phyloP scores from a whole-genome alignment of 495 filamentous ascomycete species.

The Trichocladium uniseriatum region DNA sequence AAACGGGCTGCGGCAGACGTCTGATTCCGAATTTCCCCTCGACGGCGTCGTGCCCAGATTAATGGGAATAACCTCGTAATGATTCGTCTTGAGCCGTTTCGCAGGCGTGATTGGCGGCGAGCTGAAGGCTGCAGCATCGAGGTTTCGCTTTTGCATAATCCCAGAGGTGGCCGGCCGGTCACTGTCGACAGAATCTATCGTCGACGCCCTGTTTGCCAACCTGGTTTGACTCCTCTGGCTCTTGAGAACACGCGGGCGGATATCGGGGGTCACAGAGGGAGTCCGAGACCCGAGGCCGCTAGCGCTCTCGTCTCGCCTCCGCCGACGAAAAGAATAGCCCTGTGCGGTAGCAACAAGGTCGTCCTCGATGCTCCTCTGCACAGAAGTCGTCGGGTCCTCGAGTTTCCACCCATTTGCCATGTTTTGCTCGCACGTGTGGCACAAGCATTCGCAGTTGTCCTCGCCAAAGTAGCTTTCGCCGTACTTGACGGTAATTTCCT shows the following conservation, averaged over 20 bases:
- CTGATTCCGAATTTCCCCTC: constrained; percentile 19
- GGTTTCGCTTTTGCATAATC: constrained; percentile 26
- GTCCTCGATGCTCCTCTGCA: constrained; percentile 42
- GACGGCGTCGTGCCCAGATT: constrained; percentile 16
- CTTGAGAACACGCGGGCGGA: constrained; percentile 36
- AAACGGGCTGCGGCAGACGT: constrained; percentile 12
- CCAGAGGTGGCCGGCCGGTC: constrained; percentile 12
- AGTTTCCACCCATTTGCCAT: constrained; percentile 72
- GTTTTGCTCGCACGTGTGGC: constrained; percentile 71
- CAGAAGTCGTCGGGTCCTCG: constrained; percentile 22
- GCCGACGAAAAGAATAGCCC: constrained; percentile 37
- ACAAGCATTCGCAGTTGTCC: constrained; percentile 92
- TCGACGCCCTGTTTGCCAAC: constrained; percentile 23
- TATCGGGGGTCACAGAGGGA: constrained; percentile 40
- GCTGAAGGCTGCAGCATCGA: constrained; percentile 24
- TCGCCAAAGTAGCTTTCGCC: constrained; percentile 93
- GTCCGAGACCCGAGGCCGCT: constrained; percentile 32
- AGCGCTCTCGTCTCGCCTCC: constrained; percentile 35
- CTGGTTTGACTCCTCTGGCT: constrained; percentile 24
- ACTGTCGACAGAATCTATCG: constrained; percentile 4
- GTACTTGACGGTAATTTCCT: constrained; percentile 94
- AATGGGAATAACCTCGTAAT: constrained; percentile 25
- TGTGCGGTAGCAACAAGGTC: constrained; percentile 13
- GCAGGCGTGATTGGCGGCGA: constrained; percentile 39
- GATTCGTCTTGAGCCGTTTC: constrained; percentile 33